Conservation (phyloP, 1,139 yeast genomes). For the Geotrichum europaeum region DNA sequence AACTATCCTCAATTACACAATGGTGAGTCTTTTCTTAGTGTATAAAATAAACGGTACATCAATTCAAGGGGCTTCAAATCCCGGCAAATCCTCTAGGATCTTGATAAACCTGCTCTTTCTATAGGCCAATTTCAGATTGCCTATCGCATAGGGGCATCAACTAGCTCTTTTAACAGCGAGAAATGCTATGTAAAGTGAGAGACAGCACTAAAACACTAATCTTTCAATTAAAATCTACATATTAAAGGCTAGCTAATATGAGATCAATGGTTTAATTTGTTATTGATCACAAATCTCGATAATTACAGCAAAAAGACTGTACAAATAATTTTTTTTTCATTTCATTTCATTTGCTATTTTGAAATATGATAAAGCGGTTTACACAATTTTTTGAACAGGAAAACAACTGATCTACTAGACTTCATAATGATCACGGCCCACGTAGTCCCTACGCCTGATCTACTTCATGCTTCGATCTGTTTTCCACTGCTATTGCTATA, state of each 20-base stretch:
- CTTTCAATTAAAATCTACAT: too few relatives aligned
- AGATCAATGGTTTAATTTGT: too few relatives aligned
- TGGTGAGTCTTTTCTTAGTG: not conserved
- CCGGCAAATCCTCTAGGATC: not conserved
- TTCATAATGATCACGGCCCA: not conserved
- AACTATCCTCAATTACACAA: not conserved
- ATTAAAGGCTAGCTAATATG: too few relatives aligned
- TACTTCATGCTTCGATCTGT: not conserved
- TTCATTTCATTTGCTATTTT: not conserved
- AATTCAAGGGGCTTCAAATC: not conserved
- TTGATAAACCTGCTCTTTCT: not conserved
- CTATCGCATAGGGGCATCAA: not conserved
- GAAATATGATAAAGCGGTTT: not conserved
- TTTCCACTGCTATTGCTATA: not conserved
- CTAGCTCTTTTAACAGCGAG: too few relatives aligned
- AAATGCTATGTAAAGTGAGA: too few relatives aligned
- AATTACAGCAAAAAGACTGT: too few relatives aligned
- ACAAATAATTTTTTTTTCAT: too few relatives aligned
- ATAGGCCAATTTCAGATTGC: not conserved
- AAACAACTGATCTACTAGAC: not conserved
- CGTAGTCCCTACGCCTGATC: not conserved
- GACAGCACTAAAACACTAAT: too few relatives aligned
- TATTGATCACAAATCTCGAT: too few relatives aligned
- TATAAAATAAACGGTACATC: not conserved
- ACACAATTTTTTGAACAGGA: not conserved